Conservation (phyloP, 2,329 filamentous ascomycete species). For the Microdochium nivale region DNA sequence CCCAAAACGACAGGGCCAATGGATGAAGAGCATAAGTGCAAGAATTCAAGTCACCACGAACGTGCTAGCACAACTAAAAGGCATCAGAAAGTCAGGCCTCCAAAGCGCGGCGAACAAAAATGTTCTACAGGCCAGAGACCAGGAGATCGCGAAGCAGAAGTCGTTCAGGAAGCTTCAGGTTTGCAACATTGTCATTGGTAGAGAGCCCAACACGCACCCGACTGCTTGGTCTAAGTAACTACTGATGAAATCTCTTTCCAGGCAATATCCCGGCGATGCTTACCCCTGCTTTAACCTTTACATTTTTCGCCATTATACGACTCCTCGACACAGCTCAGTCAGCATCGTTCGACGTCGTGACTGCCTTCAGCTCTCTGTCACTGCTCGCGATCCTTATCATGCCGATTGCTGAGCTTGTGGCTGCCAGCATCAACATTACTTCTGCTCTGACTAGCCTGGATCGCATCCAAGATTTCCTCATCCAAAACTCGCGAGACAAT, state of each 20-base stretch:
- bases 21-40: not conserved
- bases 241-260: not conserved
- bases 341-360: not conserved
- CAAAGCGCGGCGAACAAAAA: not conserved
- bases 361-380: not conserved
- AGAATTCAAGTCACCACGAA: not conserved
- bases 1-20: not conserved
- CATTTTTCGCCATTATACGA: not conserved
- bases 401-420: not conserved
- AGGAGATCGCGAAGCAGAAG: not conserved
- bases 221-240: not conserved
- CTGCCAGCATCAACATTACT: not conserved
- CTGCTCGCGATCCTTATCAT: not conserved
- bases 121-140: not conserved
- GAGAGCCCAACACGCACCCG: too few species aligned
- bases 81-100: not conserved
- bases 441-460: not conserved
- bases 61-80: not conserved
- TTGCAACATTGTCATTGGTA: not conserved
- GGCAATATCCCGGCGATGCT: not conserved
- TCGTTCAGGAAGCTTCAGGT: not conserved
- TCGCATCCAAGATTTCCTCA: not conserved
- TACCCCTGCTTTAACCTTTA: not conserved
- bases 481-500: not conserved
- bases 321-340: not conserved